Conservation (phyloP, 768 basidiomycete genomes). For the Exsudoporus frostii region DNA sequence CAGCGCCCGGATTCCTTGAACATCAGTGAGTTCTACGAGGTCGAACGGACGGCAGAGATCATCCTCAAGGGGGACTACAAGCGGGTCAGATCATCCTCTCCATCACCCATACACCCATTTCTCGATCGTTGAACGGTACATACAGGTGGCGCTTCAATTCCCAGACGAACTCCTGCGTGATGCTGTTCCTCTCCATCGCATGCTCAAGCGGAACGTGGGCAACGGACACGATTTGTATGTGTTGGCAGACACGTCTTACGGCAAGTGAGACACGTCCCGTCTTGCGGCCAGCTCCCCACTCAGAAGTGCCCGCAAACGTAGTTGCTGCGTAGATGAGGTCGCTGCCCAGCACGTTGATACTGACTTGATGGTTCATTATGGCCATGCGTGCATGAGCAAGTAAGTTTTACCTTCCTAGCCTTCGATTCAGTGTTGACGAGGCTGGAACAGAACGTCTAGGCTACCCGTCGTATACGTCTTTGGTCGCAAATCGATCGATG, state of each 20-base stretch:
- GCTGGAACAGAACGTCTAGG: slow-evolving; percentile 64
- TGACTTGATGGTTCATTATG: slow-evolving; percentile 90
- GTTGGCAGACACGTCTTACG: slow-evolving; percentile 97
- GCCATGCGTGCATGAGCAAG: slow-evolving; percentile 94
- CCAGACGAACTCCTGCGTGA: slow-evolving; percentile 89
- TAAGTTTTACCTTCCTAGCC: slow-evolving; percentile 38
- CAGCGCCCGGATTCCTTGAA: slow-evolving; percentile 31
- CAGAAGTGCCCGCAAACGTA: neutral
- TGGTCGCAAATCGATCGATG: slow-evolving; percentile 66
- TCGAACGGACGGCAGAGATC: slow-evolving; percentile 59
- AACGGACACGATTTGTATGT: slow-evolving; percentile 67
- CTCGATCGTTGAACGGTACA: neutral
- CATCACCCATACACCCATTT: neutral
- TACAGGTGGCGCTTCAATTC: slow-evolving; percentile 87
- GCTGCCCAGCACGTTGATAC: slow-evolving; percentile 93
- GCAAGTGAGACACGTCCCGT: slow-evolving; percentile 54
- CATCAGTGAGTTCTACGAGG: slow-evolving; percentile 71
- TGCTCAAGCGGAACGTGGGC: slow-evolving; percentile 52
- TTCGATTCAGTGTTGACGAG: neutral
- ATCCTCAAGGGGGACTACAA: slow-evolving; percentile 64
- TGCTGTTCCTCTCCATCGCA: slow-evolving; percentile 78
- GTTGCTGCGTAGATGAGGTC: slow-evolving; percentile 96
- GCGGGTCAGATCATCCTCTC: slow-evolving; percentile 47
- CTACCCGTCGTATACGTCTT: slow-evolving; percentile 91
- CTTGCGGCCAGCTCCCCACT: neutral